Conservation (phyloP, 331 rosid genomes). For the Pyrus hybrid region DNA sequence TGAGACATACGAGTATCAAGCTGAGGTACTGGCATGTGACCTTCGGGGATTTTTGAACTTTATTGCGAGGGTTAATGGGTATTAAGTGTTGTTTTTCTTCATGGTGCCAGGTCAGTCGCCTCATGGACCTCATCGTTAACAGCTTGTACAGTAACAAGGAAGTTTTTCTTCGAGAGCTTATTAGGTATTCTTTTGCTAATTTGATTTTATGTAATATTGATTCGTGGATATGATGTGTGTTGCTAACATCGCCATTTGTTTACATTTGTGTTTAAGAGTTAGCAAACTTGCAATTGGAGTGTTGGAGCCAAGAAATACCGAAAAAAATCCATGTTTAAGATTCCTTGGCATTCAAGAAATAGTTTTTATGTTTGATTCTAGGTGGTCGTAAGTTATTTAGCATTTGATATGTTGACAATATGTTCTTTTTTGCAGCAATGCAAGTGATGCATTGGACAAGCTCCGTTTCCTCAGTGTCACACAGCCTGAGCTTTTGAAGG, state of each 20-base stretch:
- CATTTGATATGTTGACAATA: not conserved
- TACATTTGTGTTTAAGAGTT: not conserved
- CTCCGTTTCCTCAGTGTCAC: slow-evolving; percentile 86
- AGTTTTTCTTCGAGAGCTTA: slow-evolving; percentile 92
- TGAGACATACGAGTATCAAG: slow-evolving; percentile 85
- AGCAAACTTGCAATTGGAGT: not conserved
- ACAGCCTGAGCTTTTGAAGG: slow-evolving; percentile 67
- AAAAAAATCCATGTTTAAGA: no score
- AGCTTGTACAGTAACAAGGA: slow-evolving; percentile 97
- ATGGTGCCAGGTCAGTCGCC: slow-evolving; percentile 75
- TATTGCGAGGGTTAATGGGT: not conserved
- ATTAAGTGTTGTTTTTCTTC: not conserved
- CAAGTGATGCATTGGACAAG: slow-evolving; percentile 98
- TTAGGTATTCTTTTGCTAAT: slow-evolving; percentile 39
- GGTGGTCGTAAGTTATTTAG: not conserved
- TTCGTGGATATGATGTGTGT: not conserved
- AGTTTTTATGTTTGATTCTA: not conserved
- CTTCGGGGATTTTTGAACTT: not conserved
- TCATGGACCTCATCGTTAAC: slow-evolving; percentile 97
- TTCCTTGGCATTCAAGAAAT: not conserved
- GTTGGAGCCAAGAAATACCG: not conserved
- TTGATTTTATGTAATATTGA: not conserved
- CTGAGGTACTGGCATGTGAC: slow-evolving; percentile 50
- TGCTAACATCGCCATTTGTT: not conserved
- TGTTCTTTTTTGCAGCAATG: slow-evolving; percentile 52